Percentiles rank a stretch among this genome's conserved stretches.
These are phyloP conservation scores for Gillenia trifoliata DNA, from an alignment of 306 rosid species.

Conservation along the genomic window DNA sequence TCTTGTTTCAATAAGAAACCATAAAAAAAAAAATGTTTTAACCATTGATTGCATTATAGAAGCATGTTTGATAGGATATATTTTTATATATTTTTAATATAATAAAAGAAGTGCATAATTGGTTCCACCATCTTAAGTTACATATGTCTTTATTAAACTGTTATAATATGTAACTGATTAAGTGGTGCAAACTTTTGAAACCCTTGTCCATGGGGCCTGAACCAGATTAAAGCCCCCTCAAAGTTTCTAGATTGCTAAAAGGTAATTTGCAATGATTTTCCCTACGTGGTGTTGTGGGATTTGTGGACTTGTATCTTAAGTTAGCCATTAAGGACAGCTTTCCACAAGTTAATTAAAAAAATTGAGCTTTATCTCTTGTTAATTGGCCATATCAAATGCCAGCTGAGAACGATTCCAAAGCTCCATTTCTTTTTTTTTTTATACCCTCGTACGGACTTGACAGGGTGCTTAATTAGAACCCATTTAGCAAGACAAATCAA, in stretches of 20 bases:
- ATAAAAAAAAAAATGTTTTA: too few species aligned
- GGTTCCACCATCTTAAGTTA: slow-evolving; percentile 40
- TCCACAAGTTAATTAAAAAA: slow-evolving; percentile 22
- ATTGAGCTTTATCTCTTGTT: slow-evolving; percentile 20
- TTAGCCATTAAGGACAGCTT: slow-evolving; percentile 43
- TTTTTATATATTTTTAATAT: slow-evolving; percentile 16
- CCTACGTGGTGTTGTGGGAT: slow-evolving; percentile 33
- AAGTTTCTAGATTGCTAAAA: slow-evolving; percentile 63
- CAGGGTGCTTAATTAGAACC: slow-evolving; percentile 35
- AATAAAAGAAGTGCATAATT: slow-evolving; percentile 38
- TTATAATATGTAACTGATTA: slow-evolving; percentile 7
- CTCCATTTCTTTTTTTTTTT: slow-evolving; percentile 35
- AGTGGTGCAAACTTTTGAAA: slow-evolving; percentile 34
- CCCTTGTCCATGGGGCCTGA: slow-evolving; percentile 76
- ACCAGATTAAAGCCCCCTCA: slow-evolving; percentile 32
- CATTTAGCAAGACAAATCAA: slow-evolving; percentile 22
- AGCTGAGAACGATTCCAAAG: slow-evolving; percentile 45
- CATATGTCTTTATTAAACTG: slow-evolving; percentile 20
- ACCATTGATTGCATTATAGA: slow-evolving; percentile 29
- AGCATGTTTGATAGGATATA: slow-evolving; percentile 23
- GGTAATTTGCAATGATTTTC: slow-evolving; percentile 27
- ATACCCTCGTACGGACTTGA: slow-evolving; percentile 49
- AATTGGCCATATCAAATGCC: slow-evolving; percentile 22
- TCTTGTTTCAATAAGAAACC: not conserved
- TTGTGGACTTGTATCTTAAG: slow-evolving; percentile 38